phyloP scores from a whole-genome alignment of 2,329 filamentous ascomycete genomes.

The Seiridium cupressi region DNA sequence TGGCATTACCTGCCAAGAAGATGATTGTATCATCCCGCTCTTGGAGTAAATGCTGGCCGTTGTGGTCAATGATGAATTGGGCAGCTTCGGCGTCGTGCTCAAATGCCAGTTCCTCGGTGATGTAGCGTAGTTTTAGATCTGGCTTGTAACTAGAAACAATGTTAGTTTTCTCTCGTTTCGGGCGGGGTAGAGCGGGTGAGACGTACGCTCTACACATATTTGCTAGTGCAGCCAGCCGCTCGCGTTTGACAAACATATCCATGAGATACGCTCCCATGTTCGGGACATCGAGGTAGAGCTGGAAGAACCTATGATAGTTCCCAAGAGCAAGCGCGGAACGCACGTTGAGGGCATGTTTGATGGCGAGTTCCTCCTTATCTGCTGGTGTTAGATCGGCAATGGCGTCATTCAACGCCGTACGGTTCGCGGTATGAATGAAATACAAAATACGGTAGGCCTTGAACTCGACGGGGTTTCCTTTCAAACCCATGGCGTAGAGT shows the following conservation, averaged over 20 bases:
- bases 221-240: constrained; percentile 85
- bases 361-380: constrained; percentile 83
- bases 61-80: constrained; percentile 83
- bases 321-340: constrained; percentile 88
- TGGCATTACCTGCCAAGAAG: constrained; percentile 73
- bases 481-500: constrained; percentile 82
- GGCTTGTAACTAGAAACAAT: constrained; percentile 74
- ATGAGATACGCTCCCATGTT: constrained; percentile 98
- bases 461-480: constrained; percentile 91
- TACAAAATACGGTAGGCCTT: constrained; percentile 99
- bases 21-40: constrained; percentile 72
- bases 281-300: constrained; percentile 87
- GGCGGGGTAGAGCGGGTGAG: background rate
- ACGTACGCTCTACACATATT: constrained; percentile 94
- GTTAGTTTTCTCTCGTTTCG: constrained; percentile 43
- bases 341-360: constrained; percentile 89
- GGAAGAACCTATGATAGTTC: constrained; percentile 98
- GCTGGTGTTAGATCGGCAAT: constrained; percentile 97
- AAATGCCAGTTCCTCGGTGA: constrained; percentile 95
- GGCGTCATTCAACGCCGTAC: constrained; percentile 95
- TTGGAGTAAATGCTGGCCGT: constrained; percentile 73
- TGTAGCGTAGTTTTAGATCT: constrained; percentile 82
- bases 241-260: constrained; percentile 97
- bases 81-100: constrained; percentile 88
- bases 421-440: constrained; percentile 98